Percentiles rank a stretch among this genome's conserved stretches.
phyloP scores from a whole-genome alignment of 2,329 filamentous ascomycete genomes.

The Claviceps citrina region DNA sequence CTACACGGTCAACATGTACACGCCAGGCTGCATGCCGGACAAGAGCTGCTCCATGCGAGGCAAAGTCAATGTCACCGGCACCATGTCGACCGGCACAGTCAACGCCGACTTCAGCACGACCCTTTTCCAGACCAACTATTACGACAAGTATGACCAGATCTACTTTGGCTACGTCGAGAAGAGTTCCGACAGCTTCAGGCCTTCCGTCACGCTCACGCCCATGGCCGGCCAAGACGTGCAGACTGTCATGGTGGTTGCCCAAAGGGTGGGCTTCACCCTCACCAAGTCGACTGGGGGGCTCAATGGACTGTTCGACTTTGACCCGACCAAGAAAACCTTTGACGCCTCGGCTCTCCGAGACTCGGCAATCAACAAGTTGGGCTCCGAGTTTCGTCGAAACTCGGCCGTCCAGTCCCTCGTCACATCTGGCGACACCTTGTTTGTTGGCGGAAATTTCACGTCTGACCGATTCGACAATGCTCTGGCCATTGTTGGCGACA shows the following conservation, averaged over 20 bases:
- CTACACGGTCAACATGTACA: constrained; percentile 83
- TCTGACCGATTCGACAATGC: constrained; percentile 56
- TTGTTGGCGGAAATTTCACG: constrained; percentile 74
- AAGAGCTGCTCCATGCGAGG: constrained; percentile 62
- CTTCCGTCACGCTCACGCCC: constrained; percentile 64
- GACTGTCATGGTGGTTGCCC: constrained; percentile 69
- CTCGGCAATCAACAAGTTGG: constrained; percentile 64
- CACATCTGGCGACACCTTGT: constrained; percentile 48
- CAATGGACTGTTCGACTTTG: constrained; percentile 82
- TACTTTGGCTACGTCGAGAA: constrained; percentile 76
- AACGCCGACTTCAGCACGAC: constrained; percentile 38
- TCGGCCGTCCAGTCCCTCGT: constrained; percentile 59
- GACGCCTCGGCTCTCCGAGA: constrained; percentile 47
- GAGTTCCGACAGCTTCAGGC: constrained; percentile 56
- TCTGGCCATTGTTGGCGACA: constrained; percentile 48
- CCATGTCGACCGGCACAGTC: constrained; percentile 39
- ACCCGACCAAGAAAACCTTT: constrained; percentile 41
- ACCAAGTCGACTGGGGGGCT: constrained; percentile 62
- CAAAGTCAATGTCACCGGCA: constrained; percentile 64
- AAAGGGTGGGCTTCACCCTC: constrained; percentile 64
- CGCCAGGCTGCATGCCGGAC: constrained; percentile 76
- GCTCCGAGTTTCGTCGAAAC: constrained; percentile 47
- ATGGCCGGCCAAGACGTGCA: constrained; percentile 44
- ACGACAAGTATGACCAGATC: constrained; percentile 90
- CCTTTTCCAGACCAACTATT: constrained; percentile 83